Conservation (phyloP, 768 basidiomycete genomes). For the Trametopsis cervina region DNA sequence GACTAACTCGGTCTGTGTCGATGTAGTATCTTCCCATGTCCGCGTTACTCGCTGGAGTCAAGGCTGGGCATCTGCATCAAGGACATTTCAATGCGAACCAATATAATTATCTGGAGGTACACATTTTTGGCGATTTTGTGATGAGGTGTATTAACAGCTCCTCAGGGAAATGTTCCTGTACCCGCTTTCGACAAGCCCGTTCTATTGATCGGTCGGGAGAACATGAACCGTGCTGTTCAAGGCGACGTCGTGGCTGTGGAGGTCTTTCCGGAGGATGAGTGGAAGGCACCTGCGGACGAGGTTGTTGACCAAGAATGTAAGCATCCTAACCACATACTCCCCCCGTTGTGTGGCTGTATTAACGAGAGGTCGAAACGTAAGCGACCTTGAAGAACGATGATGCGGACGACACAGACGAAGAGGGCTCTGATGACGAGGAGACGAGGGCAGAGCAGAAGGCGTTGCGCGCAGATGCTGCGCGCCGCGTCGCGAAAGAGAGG, state of each 20-base stretch:
- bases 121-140: no score
- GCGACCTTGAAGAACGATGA: conserved; percentile 84
- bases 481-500: conserved; percentile 40
- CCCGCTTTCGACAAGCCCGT: conserved; percentile 71
- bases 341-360: background rate
- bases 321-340: conserved; percentile 19
- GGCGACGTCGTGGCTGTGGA: conserved; percentile 92
- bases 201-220: conserved; percentile 79
- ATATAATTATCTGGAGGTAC: conserved; percentile 92
- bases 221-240: conserved; percentile 93
- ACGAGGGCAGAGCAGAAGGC: conserved; percentile 24
- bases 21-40: conserved; percentile 71
- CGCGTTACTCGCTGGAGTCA: conserved; percentile 73
- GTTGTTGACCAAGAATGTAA: conserved; percentile 92
- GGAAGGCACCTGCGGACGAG: conserved; percentile 89
- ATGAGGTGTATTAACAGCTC: no score
- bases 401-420: conserved; percentile 69
- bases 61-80: conserved; percentile 78
- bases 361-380: no score
- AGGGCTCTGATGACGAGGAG: conserved; percentile 32
- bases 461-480: conserved; percentile 18
- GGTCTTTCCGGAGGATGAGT: conserved; percentile 78
- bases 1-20: background rate
- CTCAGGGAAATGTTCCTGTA: conserved; percentile 82
- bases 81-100: conserved; percentile 93